Evolutionary conservation across 2,329 filamentous ascomycete genomes (phyloP), one percentile per base, ranked within the genome.

Genomic region (Ustulina deusta): DNA sequence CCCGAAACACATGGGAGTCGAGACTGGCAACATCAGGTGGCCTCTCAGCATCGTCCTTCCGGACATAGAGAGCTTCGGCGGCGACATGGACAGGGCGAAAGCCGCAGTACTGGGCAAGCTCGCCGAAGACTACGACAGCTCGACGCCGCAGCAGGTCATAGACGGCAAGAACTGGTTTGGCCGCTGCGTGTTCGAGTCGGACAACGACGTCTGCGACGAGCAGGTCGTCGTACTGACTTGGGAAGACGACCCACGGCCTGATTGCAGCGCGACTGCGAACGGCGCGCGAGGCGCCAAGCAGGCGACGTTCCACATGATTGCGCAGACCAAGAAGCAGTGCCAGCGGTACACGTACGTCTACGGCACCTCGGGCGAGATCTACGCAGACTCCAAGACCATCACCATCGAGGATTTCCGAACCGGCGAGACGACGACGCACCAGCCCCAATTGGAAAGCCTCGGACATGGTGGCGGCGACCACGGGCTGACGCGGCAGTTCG

Each of bases 121-220:
- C 7, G 72, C 81, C 22, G 84, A 88, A 59, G 86, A 89, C 75
- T 89, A 90, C 66, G 81, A 84, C 15, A 76, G 80, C 1, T 76
- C 79, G 6, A 87, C 84, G 0, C 82, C 85, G 3, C 78, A 81
- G 61, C 75, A 80, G 1, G 81, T 83, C n/a, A 77, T 86, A 1
- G 82, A 83, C 2, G 81, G 81, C 5, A 82, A 85, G 10, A 90
- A 90, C 71, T 91, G 94, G 93, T 98, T 94, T 76, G 96, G 96
- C 0, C 89, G 95, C n/a, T 99, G 96, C 77, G 96, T 98, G 1
- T 98, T 90, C 81, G 96, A 97, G 78, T 85, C 90, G 4, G 94
- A 97, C 80, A 99, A 98, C 80, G 90, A 97, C 75, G 96, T 98
- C 48, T 93, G 90, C 75, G 96, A 99, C 78, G 93, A 98, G 75